Conservation (phyloP, 768 basidiomycete genomes). For the Suillus bovinus region DNA sequence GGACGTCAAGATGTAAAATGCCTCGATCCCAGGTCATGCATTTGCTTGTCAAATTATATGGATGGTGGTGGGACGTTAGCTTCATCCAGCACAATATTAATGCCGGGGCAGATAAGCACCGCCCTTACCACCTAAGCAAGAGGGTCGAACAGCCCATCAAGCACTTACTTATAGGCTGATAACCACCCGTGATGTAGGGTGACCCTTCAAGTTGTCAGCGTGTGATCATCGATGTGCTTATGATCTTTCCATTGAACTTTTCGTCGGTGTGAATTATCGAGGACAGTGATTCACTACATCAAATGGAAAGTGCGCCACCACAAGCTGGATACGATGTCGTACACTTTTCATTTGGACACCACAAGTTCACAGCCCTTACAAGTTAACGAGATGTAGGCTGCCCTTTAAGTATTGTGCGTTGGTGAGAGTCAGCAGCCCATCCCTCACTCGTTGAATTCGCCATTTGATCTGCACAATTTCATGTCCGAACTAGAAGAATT, state of each 20-base stretch:
- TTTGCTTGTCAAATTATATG: not conserved
- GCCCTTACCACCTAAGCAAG: not conserved
- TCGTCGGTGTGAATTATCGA: not conserved
- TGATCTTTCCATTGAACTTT: not conserved
- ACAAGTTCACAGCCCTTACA: not conserved
- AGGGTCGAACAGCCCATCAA: not conserved
- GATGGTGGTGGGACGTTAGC: not conserved
- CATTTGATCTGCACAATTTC: not conserved
- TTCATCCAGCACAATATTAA: not conserved
- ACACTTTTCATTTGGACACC: not conserved
- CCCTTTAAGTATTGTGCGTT: not conserved
- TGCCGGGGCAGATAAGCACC: not conserved
- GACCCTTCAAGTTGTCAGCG: not conserved
- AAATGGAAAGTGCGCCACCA: not conserved
- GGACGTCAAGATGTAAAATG: no score
- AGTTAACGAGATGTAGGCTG: not conserved
- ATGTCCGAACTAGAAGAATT: not conserved
- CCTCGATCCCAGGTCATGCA: not conserved
- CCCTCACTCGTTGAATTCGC: not conserved
- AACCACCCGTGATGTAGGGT: not conserved
- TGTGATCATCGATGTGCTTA: not conserved
- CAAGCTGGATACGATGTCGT: not conserved
- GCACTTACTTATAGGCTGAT: no score
- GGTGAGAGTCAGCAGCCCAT: no score
- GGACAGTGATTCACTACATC: not conserved